A percentile compares a stretch with the other conserved stretches of the same genome.
These are phyloP conservation scores for Mycena chlorophos DNA, from an alignment of 768 basidiomycete species.

Conservation along the genomic window DNA sequence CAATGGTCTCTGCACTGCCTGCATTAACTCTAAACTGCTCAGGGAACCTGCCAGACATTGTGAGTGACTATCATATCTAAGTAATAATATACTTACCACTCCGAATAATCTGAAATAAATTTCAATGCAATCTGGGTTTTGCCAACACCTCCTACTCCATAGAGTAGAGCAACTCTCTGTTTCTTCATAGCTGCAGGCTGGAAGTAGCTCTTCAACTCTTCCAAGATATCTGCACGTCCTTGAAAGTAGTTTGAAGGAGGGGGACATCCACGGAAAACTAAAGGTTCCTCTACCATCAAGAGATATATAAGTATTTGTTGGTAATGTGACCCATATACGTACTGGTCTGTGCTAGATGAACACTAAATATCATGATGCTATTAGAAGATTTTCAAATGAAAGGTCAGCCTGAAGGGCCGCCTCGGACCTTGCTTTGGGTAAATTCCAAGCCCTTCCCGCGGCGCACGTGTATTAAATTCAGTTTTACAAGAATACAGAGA, in stretches of 20 bases:
- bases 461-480: no score
- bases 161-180: slow-evolving; percentile 5
- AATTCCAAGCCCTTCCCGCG: no score
- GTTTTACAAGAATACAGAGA: no score
- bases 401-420: no score
- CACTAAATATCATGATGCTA: no score
- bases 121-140: slow-evolving; percentile 16
- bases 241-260: slow-evolving; percentile 9
- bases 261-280: slow-evolving; percentile 3
- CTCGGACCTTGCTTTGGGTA: no score
- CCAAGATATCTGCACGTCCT: slow-evolving; percentile 2
- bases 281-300: not conserved
- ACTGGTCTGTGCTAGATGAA: no score
- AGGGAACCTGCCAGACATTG: not conserved
- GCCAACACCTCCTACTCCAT: slow-evolving; percentile 9
- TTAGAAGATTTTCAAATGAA: no score
- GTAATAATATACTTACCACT: not conserved
- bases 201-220: slow-evolving; percentile 6
- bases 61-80: not conserved
- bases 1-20: slow-evolving; percentile 6
- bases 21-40: slow-evolving; percentile 8
- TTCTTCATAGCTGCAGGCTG: not conserved
- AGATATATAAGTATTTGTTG: no score
- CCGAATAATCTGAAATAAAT: slow-evolving; percentile 4
- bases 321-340: no score